Evolutionary conservation across 306 rosid genomes (phyloP).

Genomic region (Glycyrrhiza uralensis): DNA sequence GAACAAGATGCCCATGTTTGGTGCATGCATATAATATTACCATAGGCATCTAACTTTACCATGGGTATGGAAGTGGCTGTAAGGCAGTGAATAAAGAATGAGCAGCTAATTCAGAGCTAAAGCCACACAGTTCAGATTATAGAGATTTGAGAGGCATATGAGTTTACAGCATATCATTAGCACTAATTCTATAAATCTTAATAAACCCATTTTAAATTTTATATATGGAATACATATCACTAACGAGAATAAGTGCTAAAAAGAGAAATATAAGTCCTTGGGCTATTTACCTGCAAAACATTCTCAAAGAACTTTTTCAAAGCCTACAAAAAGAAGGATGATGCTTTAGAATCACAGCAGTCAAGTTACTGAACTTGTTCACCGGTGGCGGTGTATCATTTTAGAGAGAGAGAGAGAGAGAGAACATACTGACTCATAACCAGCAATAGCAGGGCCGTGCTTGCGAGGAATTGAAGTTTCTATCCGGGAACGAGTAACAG

Average conservation of each 20-base stretch:
- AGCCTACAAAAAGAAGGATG: slow-evolving; percentile 59
- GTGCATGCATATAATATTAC: neutral
- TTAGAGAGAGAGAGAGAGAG: neutral
- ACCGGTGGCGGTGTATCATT: slow-evolving; percentile 7
- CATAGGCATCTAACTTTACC: neutral
- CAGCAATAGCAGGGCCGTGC: slow-evolving; percentile 94
- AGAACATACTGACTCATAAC: slow-evolving; percentile 79
- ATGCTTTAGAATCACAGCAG: slow-evolving; percentile 21
- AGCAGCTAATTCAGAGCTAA: neutral
- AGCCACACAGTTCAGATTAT: slow-evolving; percentile 6
- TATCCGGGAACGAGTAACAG: slow-evolving; percentile 78
- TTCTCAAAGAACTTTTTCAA: slow-evolving; percentile 85
- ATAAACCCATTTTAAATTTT: slow-evolving; percentile 5
- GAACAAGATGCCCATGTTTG: neutral
- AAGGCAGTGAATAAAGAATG: neutral
- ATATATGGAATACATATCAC: slow-evolving; percentile 9
- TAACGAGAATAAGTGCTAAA: neutral
- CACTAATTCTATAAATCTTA: slow-evolving; percentile 1
- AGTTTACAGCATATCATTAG: slow-evolving; percentile 8
- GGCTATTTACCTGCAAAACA: slow-evolving; percentile 66
- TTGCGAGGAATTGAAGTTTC: slow-evolving; percentile 98
- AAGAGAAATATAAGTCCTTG: slow-evolving; percentile 13
- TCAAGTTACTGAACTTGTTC: slow-evolving; percentile 15
- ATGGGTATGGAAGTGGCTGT: neutral
- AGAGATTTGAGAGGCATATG: neutral